phyloP scores from a whole-genome alignment of 257 asterid genomes.

The Misopates orontium region DNA sequence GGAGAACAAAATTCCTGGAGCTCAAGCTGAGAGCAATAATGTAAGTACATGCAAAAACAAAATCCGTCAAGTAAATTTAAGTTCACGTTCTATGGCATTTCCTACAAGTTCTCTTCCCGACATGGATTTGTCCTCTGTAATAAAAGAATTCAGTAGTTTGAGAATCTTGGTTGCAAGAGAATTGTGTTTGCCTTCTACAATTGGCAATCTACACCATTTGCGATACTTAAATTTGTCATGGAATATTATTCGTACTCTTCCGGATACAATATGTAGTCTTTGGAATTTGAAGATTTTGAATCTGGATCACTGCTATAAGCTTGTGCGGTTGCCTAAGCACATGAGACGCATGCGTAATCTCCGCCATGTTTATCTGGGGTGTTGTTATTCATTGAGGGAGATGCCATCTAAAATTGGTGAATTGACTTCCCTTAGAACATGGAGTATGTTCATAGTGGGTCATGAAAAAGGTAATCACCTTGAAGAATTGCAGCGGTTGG shows the following conservation, averaged over 20 bases:
- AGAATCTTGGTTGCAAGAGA: slow-evolving; percentile 22
- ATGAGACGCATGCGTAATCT: no score
- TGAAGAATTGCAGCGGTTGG: no score
- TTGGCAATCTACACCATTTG: slow-evolving; percentile 32
- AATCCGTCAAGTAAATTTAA: slow-evolving; percentile 25
- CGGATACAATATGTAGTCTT: slow-evolving; percentile 14
- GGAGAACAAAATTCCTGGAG: slow-evolving; percentile 25
- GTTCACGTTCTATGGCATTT: background rate
- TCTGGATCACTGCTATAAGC: background rate
- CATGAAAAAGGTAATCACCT: no score
- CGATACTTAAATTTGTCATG: slow-evolving; percentile 29
- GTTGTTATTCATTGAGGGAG: no score
- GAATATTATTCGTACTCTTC: no score
- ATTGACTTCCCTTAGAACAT: no score
- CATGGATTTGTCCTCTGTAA: slow-evolving; percentile 12
- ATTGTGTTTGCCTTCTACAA: slow-evolving; percentile 3
- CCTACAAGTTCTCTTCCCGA: slow-evolving; percentile 17
- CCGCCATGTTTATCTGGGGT: no score
- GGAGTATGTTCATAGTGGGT: no score
- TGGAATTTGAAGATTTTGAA: slow-evolving; percentile 29
- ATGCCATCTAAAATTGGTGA: no score
- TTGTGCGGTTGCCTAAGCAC: no score
- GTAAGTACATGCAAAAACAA: background rate
- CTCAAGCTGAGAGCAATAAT: background rate
- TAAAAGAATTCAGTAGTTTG: slow-evolving; percentile 4